Evolutionary conservation across 805 yeast species (phyloP).

Genomic region (Candida yuanshanica): DNA sequence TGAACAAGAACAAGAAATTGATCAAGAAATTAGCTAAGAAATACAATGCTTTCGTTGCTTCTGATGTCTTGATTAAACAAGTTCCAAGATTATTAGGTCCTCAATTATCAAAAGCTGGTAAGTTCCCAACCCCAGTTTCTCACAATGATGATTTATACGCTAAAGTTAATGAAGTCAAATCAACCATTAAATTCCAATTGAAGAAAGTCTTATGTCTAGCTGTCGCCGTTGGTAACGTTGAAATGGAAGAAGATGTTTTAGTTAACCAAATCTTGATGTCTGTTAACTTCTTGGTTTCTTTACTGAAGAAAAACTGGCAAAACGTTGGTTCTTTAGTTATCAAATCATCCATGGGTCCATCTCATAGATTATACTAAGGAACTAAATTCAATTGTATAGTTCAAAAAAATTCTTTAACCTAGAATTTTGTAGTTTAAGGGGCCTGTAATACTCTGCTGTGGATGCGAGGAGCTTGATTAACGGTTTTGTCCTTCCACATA

Average conservation of each 20-base stretch:
- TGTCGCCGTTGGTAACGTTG: conserved; percentile 99
- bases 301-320: conserved; percentile 99
- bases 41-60: conserved; percentile 99
- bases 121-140: conserved; percentile 99
- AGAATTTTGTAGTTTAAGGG: too few relatives aligned
- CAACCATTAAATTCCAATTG: conserved; percentile 99
- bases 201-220: conserved; percentile 99
- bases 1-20: conserved; percentile 99
- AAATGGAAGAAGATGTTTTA: conserved; percentile 95
- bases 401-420: too few relatives aligned
- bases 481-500: too few relatives aligned
- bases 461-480: too few relatives aligned
- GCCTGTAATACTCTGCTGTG: too few relatives aligned
- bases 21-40: conserved; percentile 99
- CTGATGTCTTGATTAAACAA: conserved; percentile 98
- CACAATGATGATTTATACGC: conserved; percentile 97
- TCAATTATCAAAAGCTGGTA: conserved; percentile 99
- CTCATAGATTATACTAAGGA: conserved; percentile 95
- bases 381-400: not conserved
- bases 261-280: conserved; percentile 98
- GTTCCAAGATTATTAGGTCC: conserved; percentile 99
- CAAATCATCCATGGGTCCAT: conserved; percentile 99
- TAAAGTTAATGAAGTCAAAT: conserved; percentile 95
- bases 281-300: conserved; percentile 97
- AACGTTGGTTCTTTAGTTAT: conserved; percentile 98